These are phyloP conservation scores for Coprinopsis cinerea DNA, from an alignment of 768 basidiomycete genomes.

Conservation along the genomic window DNA sequence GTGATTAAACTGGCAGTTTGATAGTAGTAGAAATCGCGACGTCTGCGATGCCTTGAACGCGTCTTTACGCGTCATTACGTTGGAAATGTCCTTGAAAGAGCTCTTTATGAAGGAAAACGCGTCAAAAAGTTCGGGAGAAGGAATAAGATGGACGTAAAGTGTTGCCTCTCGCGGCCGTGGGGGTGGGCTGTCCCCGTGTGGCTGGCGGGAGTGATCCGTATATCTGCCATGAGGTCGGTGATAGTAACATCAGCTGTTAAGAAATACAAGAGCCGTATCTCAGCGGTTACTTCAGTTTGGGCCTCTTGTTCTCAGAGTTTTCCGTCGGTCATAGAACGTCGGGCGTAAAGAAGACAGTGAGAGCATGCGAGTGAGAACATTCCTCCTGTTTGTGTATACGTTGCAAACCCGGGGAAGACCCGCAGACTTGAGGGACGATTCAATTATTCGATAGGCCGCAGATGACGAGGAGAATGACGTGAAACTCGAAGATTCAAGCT, in stretches of 20 bases:
- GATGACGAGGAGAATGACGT: constrained; percentile 10
- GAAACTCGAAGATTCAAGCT: constrained; percentile 8
- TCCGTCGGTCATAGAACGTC: neutral
- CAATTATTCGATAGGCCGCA: too few relatives aligned
- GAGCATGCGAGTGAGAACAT: neutral
- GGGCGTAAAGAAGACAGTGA: neutral
- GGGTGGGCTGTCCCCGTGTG: constrained; percentile 22
- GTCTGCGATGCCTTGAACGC: constrained; percentile 21
- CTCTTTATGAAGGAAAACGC: constrained; percentile 11
- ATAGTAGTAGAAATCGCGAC: neutral
- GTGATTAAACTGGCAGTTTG: too few relatives aligned
- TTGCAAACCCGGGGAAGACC: neutral
- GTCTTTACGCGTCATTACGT: constrained; percentile 44
- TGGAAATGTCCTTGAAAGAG: constrained; percentile 7
- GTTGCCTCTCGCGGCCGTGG: constrained; percentile 10
- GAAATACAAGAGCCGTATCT: neutral
- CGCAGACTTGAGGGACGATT: too few relatives aligned
- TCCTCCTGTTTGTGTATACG: neutral
- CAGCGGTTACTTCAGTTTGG: neutral
- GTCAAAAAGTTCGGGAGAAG: constrained; percentile 8
- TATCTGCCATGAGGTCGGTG: constrained; percentile 24
- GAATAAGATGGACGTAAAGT: constrained; percentile 12
- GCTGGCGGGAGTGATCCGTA: constrained; percentile 27
- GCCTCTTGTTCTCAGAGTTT: neutral
- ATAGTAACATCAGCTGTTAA: neutral